Base-by-base conservation (phyloP, 2,329 filamentous ascomycete genomes). In the Atkinsonella texensis region DNA sequence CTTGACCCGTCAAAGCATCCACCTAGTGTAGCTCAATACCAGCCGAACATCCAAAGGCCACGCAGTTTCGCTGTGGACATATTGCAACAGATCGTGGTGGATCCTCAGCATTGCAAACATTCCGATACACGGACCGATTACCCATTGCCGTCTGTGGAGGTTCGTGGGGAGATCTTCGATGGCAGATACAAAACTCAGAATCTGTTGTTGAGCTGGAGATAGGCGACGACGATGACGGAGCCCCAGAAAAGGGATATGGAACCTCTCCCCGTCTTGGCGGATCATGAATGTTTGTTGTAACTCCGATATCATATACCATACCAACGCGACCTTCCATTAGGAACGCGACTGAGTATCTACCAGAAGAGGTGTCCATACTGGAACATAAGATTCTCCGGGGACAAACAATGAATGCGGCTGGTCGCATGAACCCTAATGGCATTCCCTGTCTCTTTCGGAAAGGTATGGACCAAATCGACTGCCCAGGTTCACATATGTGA, bases 41-140 rank as follows among this genome's bases (percentile, higher is more conserved):
- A 8, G 74, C 70, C 12, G 74, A 73, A 55, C 79, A 83, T 13
- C 82, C 82, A 66, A 84, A 85, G 9, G 80, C 81, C 35, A 84
- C 77, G 57, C 80, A 84, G 48, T 74, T 73, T 45, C 79, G 73
- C 52, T 81, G 77, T n/a, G 81, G 81, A 57, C 78, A 84, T 35
- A 85, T 76, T 0, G 81, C 77, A 10, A 85, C 74, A 40, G 79
- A 83, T n/a, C 77, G 74, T 12, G 83, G 82, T 15, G 77, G 77
- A 55, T 84, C 80, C 50, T 84, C 76, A 39, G 74, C 65, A 2
- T 75, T 79, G 59, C 81, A 83, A 41, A 85, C 60, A 54, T 77
- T 70, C 41, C 72, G 69, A 59, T 65, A 67, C 40, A 65, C 55
- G 43, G 58, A 62, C 48, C 60, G 58, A 33, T 59, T 57, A 15